Base-by-base conservation (phyloP, 306 rosid genomes). In the Acacia confusa region DNA sequence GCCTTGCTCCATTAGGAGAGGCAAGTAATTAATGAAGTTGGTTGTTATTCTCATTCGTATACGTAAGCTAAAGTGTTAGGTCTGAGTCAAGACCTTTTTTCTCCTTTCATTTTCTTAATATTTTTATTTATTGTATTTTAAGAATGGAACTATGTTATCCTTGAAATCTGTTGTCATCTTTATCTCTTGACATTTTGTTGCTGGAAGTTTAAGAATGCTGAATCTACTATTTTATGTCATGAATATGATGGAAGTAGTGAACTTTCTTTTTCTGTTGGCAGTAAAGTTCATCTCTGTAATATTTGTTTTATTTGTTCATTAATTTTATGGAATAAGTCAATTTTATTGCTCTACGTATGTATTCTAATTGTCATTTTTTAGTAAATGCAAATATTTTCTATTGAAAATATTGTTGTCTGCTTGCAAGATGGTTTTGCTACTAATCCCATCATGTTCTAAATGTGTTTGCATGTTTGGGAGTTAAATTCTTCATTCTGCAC, bases 401-500 rank as follows among this genome's bases (percentile, higher is more conserved):
- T 68, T n/a, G 20, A 9, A 38, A 68, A 15, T 50, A 17, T 50
- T 3, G 36, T 32, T 44, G 32, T 70, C 75, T 69, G 20, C 78
- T 41, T 7, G 3, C 22, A 32, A 44, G 52, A 28, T 58, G 70
- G 45, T 48, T 27, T 74, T 65, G 47, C 9, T 65, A 20, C 78
- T 15, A 50, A 17, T 17, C 2, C 8, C 9, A 17, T 50, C 22
- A 50, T 50, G 22, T 50, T 10, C 58, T 50, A 2, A 50, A 50
- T 50, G 58, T 50, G 58, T 17, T 50, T 17, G 58, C 24, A 19
- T 50, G 12, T 53, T 53, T 17, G 25, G 25, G 52, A 19, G 27
- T 48, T 86, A 55, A 76, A 67, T 80, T 64, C 78, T 38, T 32
- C 58, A 65, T 78, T 83, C 72, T 76, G 45, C 36, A 38, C 66